Conservation (phyloP, 345 rosid genomes). For the Angophora floribunda region DNA sequence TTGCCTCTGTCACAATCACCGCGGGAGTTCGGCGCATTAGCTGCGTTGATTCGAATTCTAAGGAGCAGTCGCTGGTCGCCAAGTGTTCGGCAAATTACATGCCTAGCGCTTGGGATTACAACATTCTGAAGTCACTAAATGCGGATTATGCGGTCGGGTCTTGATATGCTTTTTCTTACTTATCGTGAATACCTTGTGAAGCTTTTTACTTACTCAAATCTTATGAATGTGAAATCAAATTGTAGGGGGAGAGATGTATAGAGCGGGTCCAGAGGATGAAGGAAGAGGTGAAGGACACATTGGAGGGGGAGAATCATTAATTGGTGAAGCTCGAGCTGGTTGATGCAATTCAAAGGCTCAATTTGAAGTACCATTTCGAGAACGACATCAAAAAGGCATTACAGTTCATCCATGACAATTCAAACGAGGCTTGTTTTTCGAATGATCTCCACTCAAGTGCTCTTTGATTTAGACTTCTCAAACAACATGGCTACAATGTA, state of each 20-base stretch:
- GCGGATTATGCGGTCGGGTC: background rate
- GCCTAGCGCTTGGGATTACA: background rate
- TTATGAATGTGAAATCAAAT: background rate
- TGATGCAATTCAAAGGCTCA: conserved; percentile 7
- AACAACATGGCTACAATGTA: conserved; percentile 8
- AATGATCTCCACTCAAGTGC: background rate
- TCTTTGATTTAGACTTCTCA: conserved; percentile 8
- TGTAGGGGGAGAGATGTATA: background rate
- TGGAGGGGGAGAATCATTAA: background rate
- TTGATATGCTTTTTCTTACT: background rate
- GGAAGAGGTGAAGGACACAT: background rate
- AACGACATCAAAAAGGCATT: conserved; percentile 1
- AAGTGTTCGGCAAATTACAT: conserved; percentile 3
- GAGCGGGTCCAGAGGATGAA: background rate
- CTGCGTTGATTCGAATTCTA: background rate
- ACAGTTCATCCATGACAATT: background rate
- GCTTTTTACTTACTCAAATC: background rate
- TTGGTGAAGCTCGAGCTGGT: conserved; percentile 3
- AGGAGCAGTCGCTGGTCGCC: background rate
- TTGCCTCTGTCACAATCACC: background rate
- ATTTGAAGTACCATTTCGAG: conserved; percentile 9
- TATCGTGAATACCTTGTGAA: background rate
- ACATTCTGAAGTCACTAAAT: background rate
- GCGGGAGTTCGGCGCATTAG: background rate
- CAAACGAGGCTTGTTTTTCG: background rate